Evolutionary conservation across 192 early-diverging fungal species (phyloP).

Genomic region (Podila horticola): DNA sequence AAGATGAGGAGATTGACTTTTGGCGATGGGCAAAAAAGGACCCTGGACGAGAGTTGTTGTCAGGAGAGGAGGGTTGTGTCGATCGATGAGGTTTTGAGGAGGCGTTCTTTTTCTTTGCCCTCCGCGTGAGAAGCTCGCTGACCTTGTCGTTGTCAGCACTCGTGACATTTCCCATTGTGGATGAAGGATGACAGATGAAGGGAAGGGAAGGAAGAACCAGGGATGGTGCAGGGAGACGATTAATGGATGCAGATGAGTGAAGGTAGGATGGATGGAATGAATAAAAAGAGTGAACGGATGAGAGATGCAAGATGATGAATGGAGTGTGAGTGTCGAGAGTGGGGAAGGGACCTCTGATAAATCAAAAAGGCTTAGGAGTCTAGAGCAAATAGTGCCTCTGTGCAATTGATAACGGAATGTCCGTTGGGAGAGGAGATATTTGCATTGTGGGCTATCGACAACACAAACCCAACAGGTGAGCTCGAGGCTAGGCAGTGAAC

Average conservation of each 20-base stretch:
- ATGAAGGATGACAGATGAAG: background rate
- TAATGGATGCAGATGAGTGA: background rate
- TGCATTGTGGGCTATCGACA: too few relatives aligned
- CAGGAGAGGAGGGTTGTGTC: background rate
- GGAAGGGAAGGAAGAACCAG: background rate
- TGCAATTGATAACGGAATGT: too few relatives aligned
- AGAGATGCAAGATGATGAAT: background rate
- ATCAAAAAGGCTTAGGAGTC: too few relatives aligned
- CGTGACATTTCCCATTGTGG: conserved; percentile 39
- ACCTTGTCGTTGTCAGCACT: conserved; percentile 34
- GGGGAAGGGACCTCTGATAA: background rate
- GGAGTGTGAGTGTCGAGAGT: background rate
- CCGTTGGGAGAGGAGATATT: too few relatives aligned
- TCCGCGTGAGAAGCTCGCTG: conserved; percentile 13
- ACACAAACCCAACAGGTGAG: too few relatives aligned
- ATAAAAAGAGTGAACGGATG: background rate
- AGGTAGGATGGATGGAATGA: background rate
- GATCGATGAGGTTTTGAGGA: background rate
- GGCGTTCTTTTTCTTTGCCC: conserved; percentile 9
- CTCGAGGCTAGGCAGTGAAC: too few relatives aligned
- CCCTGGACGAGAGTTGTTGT: conserved; percentile 3
- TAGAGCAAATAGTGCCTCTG: too few relatives aligned
- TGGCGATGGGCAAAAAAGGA: background rate
- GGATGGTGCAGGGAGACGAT: background rate
- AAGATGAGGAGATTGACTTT: background rate